Conservation (phyloP, 805 yeast species). For the Saccharomycopsis oosterbeekiorum region DNA sequence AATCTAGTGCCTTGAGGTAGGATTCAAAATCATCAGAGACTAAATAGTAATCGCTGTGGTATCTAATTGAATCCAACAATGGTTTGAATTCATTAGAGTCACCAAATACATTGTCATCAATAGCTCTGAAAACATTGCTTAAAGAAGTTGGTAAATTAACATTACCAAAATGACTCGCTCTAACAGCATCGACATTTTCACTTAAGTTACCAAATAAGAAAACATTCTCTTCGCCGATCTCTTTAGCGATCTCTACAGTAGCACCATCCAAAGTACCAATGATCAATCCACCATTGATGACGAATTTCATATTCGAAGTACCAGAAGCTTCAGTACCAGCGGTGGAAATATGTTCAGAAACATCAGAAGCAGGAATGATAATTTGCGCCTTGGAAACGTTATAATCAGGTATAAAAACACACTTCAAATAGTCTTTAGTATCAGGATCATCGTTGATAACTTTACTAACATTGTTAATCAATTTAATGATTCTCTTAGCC, state of each 20-base stretch:
- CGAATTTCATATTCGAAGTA: constrained; percentile 93
- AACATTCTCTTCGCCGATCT: constrained; percentile 87
- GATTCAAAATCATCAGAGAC: constrained; percentile 86
- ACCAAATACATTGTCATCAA: constrained; percentile 67
- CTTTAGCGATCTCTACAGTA: constrained; percentile 88
- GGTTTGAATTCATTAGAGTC: constrained; percentile 54
- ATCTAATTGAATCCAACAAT: constrained; percentile 56
- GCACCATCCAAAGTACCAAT: constrained; percentile 97
- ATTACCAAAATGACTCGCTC: constrained; percentile 58
- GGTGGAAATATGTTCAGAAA: constrained; percentile 89
- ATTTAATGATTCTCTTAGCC: constrained; percentile 84
- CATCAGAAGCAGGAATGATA: constrained; percentile 81
- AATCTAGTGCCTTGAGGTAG: constrained; percentile 69
- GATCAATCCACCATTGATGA: constrained; percentile 85
- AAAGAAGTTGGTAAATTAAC: constrained; percentile 51
- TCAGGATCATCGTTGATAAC: constrained; percentile 74
- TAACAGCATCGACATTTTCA: constrained; percentile 78
- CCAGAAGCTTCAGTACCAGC: constrained; percentile 98
- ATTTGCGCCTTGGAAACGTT: constrained; percentile 92
- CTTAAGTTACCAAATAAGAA: constrained; percentile 86
- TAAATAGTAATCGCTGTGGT: constrained; percentile 77
- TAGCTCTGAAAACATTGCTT: constrained; percentile 49
- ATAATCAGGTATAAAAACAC: constrained; percentile 83
- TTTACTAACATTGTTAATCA: constrained; percentile 70
- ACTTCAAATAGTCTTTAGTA: constrained; percentile 68